Evolutionary conservation across 768 basidiomycete species (phyloP).

Genomic region (Macrocybe gigantea): DNA sequence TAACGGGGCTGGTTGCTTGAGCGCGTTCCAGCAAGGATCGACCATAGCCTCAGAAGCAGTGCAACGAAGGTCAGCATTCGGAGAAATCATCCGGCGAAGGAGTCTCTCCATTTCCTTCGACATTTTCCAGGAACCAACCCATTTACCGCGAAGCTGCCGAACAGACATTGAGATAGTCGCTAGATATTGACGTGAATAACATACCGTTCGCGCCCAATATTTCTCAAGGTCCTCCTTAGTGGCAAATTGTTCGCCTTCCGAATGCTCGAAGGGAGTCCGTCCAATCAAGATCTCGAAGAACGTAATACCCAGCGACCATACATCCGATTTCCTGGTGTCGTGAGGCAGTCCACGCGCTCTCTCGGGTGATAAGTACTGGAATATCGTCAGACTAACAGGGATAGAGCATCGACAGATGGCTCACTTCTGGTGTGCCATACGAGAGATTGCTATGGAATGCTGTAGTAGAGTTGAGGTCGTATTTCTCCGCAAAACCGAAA

Average conservation of each 20-base stretch:
- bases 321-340: constrained; percentile 88
- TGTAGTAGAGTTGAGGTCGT: constrained; percentile 54
- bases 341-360: constrained; percentile 84
- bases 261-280: constrained; percentile 86
- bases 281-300: constrained; percentile 94
- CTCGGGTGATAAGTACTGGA: constrained; percentile 86
- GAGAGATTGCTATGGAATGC: constrained; percentile 81
- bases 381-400: constrained; percentile 3
- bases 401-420: constrained; percentile 4
- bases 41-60: constrained; percentile 59
- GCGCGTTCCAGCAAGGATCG: constrained; percentile 60
- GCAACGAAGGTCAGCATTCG: constrained; percentile 77
- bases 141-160: constrained; percentile 66
- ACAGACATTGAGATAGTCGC: not conserved
- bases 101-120: constrained; percentile 59
- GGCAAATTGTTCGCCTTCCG: constrained; percentile 71
- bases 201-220: constrained; percentile 82
- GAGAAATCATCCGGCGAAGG: constrained; percentile 71
- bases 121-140: constrained; percentile 81
- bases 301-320: constrained; percentile 83
- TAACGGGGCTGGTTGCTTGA: constrained; percentile 19
- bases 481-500: constrained; percentile 93
- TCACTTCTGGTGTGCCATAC: constrained; percentile 89
- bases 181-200: constrained; percentile 12
- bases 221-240: constrained; percentile 77